phyloP scores from a whole-genome alignment of 768 basidiomycete genomes.

The Tubosaeta sp. region DNA sequence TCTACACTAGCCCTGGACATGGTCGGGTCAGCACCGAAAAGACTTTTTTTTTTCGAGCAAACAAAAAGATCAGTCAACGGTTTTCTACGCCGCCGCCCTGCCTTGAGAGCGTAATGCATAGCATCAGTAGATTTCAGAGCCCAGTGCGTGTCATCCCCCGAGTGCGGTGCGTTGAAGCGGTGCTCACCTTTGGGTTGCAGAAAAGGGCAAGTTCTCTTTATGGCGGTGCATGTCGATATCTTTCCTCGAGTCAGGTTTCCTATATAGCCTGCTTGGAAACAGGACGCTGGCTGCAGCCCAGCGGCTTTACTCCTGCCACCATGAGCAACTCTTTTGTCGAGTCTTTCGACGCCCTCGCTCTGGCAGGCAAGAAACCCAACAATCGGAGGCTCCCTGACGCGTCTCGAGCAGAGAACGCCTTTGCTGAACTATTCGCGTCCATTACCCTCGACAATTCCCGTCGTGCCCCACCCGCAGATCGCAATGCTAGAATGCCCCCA shows the following conservation, averaged over 20 bases:
- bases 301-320: constrained; percentile 2
- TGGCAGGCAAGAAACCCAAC: constrained; percentile 20
- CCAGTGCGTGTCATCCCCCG: constrained; percentile 57
- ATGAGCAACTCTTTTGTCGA: constrained; percentile 29
- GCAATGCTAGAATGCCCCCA: neutral
- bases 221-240: constrained; percentile 11
- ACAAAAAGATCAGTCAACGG: constrained; percentile 49
- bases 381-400: constrained; percentile 11
- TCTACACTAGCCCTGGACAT: constrained; percentile 1
- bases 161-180: neutral
- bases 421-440: too few relatives aligned
- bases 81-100: constrained; percentile 61
- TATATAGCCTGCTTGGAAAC: constrained; percentile 8
- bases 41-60: neutral
- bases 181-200: constrained; percentile 4
- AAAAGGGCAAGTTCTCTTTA: neutral
- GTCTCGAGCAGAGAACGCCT: constrained; percentile 18
- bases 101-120: constrained; percentile 45
- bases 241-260: constrained; percentile 18
- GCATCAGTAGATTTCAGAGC: constrained; percentile 51
- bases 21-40: constrained; percentile 9
- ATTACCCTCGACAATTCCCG: too few relatives aligned
- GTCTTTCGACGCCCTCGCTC: constrained; percentile 31
- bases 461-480: constrained; percentile 8
- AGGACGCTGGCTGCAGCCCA: constrained; percentile 11